These are phyloP conservation scores for Suillus subluteus DNA, from an alignment of 768 basidiomycete genomes.

Conservation along the genomic window DNA sequence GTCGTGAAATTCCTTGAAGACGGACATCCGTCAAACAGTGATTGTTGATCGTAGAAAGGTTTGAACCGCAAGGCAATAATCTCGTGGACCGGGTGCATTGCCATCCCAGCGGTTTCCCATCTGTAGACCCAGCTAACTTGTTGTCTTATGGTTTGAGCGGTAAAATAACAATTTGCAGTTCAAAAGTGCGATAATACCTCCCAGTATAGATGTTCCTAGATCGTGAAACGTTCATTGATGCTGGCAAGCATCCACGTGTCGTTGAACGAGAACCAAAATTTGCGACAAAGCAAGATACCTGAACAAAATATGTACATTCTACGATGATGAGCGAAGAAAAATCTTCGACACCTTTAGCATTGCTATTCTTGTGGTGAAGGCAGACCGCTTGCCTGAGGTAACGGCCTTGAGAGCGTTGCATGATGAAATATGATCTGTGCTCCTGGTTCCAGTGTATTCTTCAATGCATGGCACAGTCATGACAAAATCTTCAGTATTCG, in stretches of 20 bases:
- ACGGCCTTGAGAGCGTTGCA: background rate
- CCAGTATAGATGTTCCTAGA: background rate
- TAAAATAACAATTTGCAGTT: background rate
- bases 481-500: background rate
- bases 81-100: background rate
- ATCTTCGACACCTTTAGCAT: background rate
- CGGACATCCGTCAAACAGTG: conserved; percentile 30
- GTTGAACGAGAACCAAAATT: background rate
- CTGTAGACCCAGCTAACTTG: background rate
- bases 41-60: conserved; percentile 51
- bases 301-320: background rate
- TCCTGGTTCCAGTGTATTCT: background rate
- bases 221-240: background rate
- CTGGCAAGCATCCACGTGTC: background rate
- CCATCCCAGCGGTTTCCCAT: background rate
- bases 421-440: background rate
- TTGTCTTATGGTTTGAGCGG: background rate
- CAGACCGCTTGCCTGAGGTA: background rate
- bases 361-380: background rate
- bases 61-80: background rate
- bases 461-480: background rate
- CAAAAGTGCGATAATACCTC: background rate
- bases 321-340: background rate
- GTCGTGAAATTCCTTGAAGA: conserved; percentile 61
- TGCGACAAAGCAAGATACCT: background rate